Percentiles rank a stretch among this genome's conserved stretches.
Conservation (phyloP, 306 rosid species). For the Canavalia ensiformis region DNA sequence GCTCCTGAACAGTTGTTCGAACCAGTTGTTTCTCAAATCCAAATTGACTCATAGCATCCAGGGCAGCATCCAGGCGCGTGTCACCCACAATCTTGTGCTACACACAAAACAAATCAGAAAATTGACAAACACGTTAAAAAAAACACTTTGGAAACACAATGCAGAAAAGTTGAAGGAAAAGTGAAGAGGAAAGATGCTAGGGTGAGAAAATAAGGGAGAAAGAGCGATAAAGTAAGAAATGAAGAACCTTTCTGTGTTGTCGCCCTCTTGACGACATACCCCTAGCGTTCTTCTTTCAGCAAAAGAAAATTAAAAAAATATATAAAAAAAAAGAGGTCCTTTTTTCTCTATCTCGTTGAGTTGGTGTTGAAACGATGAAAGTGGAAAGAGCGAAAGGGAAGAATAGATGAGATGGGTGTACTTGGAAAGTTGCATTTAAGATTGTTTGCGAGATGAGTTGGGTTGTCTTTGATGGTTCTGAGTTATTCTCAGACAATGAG, state of each 20-base stretch:
- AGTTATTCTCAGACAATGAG: no score
- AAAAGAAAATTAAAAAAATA: background rate
- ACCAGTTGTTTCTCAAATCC: conserved; percentile 47
- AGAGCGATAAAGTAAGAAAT: background rate
- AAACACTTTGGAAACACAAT: background rate
- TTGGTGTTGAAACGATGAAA: background rate
- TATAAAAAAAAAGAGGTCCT: no score
- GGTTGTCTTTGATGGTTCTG: no score
- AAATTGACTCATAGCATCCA: conserved; percentile 51
- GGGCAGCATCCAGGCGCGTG: conserved; percentile 56
- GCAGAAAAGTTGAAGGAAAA: background rate
- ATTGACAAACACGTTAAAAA: background rate
- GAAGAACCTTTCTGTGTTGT: conserved; percentile 34
- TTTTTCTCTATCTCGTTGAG: background rate
- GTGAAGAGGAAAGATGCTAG: background rate
- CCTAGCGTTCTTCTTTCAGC: conserved; percentile 11
- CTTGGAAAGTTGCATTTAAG: no score
- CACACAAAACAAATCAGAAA: conserved; percentile 20
- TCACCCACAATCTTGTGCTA: conserved; percentile 23
- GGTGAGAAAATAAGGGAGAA: background rate
- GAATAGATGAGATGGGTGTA: background rate
- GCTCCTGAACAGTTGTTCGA: conserved; percentile 48
- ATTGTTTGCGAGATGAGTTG: no score
- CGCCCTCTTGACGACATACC: conserved; percentile 46
- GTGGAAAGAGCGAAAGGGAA: background rate